These are phyloP conservation scores for Paracorniculantispora psalliotae DNA, from an alignment of 2,329 filamentous ascomycete genomes.

Conservation along the genomic window DNA sequence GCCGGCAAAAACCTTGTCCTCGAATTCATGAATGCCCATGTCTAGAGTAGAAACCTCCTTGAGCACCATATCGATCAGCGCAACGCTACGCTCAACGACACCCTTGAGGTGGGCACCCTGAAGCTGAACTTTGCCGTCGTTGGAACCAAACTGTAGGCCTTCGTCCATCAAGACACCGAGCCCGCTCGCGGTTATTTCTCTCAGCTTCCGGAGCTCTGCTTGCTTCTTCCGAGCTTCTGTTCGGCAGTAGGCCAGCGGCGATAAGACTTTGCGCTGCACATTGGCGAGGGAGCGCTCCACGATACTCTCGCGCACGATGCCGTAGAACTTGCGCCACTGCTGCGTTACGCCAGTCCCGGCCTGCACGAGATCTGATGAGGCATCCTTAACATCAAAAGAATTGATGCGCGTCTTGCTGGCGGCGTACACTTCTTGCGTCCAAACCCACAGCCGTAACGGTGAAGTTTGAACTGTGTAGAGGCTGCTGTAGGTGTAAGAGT, in stretches of 20 bases:
- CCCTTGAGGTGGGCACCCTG: constrained; percentile 57
- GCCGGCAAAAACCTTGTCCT: constrained; percentile 59
- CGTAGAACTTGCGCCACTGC: constrained; percentile 69
- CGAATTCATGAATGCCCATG: constrained; percentile 56
- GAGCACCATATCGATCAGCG: constrained; percentile 81
- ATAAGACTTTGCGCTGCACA: constrained; percentile 67
- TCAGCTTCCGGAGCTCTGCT: constrained; percentile 62
- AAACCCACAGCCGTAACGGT: constrained; percentile 68
- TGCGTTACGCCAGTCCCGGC: constrained; percentile 38
- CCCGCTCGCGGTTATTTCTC: constrained; percentile 77
- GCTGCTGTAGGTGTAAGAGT: constrained; percentile 71
- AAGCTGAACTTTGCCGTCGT: constrained; percentile 52
- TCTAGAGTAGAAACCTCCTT: constrained; percentile 63
- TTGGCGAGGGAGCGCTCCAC: constrained; percentile 66
- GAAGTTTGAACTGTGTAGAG: constrained; percentile 84
- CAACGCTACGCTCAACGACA: constrained; percentile 73
- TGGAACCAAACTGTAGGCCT: constrained; percentile 63
- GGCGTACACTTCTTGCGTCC: constrained; percentile 63
- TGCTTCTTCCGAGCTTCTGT: constrained; percentile 73
- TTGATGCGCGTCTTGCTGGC: constrained; percentile 50
- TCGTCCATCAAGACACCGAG: constrained; percentile 85
- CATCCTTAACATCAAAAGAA: constrained; percentile 25
- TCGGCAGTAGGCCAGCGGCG: constrained; percentile 70
- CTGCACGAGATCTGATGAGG: constrained; percentile 29
- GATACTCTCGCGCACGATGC: constrained; percentile 70